Evolutionary conservation across 2,329 filamentous ascomycete species (phyloP), one percentile per base, ranked within the genome.

Genomic region (Periconia macrospinosa): DNA sequence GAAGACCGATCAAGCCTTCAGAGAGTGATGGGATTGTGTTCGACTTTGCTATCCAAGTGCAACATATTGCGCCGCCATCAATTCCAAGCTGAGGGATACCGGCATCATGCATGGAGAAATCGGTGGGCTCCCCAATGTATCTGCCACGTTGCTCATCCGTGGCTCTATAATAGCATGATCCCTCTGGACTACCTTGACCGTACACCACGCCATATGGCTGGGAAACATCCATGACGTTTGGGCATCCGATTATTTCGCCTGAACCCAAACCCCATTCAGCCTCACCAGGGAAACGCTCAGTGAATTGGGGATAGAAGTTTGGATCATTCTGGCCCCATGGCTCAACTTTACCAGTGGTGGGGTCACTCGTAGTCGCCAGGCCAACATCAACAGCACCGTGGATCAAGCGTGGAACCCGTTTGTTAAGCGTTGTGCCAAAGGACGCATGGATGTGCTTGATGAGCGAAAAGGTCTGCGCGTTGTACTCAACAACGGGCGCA

Each of bases 151-250:
- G 85, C 73, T 96, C 91, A 45, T 86, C 85, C 1, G 82, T 81
- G 10, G 86, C 84, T 33, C 91, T 88, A 66, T 89, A 95, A 70
- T 92, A 94, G 43, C 86, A 83, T 52, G 88, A 86, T 3, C 93
- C 92, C 46, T 90, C 90, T 0, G 92, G 92, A 52, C 88, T 91
- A 1, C 91, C 92, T 76, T 96, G 91, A 2, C 92, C 93, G 50
- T 90, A 87, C 8, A 96, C 77, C 76, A 93, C 84, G 9, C 93
- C 93, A 68, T 90, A 92, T 9, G 85, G 83, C 64, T 93, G 90
- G 67, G 92, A 96, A 35, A 96, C 84, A 69, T 96, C 92, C 88
- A 97, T 92, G 35, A 89, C 84, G 66, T 97, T 97, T 1, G 90
- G 90, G 20, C 87, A 78, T 15, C 89, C 91, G 10, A 91, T 86